Evolutionary conservation across 2,329 filamentous ascomycete species (phyloP), one percentile per base, ranked within the genome.

Genomic region (Ophiostoma australiae): DNA sequence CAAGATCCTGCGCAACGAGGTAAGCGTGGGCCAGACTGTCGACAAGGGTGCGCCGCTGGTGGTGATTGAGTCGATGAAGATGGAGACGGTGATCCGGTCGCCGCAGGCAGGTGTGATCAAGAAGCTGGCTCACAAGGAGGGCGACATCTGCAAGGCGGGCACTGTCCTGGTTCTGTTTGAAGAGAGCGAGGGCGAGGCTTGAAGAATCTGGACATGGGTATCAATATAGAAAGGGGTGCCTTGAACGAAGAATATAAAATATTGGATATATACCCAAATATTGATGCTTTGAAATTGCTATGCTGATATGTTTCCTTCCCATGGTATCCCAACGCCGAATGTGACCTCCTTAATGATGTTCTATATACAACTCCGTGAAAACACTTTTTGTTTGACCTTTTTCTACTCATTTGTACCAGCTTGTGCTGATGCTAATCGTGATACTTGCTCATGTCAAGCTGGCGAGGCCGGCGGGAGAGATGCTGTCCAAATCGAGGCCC

Each of bases 61-160:
- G 15, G 93, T 98, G 82, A 93, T 94, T 76, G 91, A 94, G 80
- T 93, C 91, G 72, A 94, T 94, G 91, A 94, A 94, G 84, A 94
- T 94, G 91, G 91, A 94, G 78, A 94, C 91, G 1, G 89, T 93
- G 1, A 93, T 94, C 75, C 85, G 91, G 72, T 92, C 90, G 69
- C 91, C 91, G 8, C 90, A 92, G 74, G 85, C 87, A 72, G 91
- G 91, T 7, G 82, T 88, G 0, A 86, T 94, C 73, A 89, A 91
- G 78, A 90, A 87, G 78, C 80, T 94, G 71, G 90, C 90, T 55
- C 91, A 93, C 77, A 88, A 89, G 77, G 86, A 90, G 81, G 91
- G 91, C 72, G 91, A 93, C 76, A 91, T 92, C 76, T 93, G 91
- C 80, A 92, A 92, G 78, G 90, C 90, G 5, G 91, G 91, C 7